Percentiles rank a stretch among this genome's conserved stretches.
Conservation (phyloP, 257 asterid genomes). For the Anisodus acutangulus region DNA sequence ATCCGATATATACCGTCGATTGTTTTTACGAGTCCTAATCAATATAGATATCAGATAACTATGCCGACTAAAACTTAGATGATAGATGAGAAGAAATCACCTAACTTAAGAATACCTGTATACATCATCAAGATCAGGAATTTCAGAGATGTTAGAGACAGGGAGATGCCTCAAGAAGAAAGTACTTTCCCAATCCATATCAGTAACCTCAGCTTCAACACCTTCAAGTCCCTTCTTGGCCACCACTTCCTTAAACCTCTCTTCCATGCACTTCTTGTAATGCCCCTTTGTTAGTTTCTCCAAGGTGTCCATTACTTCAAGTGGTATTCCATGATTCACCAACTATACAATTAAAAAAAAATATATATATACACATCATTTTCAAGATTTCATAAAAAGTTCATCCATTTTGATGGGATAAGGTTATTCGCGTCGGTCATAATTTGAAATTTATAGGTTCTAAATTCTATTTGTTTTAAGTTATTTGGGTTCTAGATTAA, state of each 20-base stretch:
- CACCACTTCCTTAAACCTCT: conserved; percentile 52
- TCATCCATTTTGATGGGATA: not conserved
- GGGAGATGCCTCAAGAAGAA: conserved; percentile 34
- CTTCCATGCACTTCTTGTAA: conserved; percentile 62
- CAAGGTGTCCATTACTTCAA: conserved; percentile 63
- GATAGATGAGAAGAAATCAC: not conserved
- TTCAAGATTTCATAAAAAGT: not conserved
- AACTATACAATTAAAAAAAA: conserved; percentile 35
- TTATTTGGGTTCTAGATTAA: not conserved
- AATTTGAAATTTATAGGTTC: too few species aligned
- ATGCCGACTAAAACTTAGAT: too few species aligned
- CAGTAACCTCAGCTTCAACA: conserved; percentile 39
- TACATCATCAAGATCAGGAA: conserved; percentile 32
- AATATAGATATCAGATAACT: too few species aligned
- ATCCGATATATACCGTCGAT: too few species aligned
- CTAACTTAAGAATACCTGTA: conserved; percentile 29
- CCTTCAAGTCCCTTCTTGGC: conserved; percentile 43
- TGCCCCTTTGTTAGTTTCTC: conserved; percentile 60
- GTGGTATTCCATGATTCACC: conserved; percentile 70
- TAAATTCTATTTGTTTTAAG: too few species aligned
- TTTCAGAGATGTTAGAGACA: conserved; percentile 29
- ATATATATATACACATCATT: not conserved
- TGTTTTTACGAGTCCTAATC: too few species aligned
- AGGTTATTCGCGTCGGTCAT: too few species aligned
- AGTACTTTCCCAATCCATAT: conserved; percentile 62